Evolutionary conservation across 1,284 basidiomycete genomes (phyloP).

Genomic region (Trichosporon sp.): DNA sequence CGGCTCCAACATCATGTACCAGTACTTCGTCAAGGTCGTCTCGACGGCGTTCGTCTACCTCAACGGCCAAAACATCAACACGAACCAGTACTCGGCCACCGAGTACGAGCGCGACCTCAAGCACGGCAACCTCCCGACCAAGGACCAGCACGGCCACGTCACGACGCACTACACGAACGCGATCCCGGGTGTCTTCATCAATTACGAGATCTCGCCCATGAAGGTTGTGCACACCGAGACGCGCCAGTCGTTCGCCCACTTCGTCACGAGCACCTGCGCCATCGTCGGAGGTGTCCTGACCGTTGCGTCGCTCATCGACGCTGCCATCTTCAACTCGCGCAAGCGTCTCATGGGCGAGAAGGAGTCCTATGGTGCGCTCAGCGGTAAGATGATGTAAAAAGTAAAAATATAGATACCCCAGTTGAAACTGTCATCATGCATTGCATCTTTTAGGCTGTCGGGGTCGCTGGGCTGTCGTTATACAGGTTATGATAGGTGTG

Average conservation of each 20-base stretch:
- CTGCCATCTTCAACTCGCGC: constrained; percentile 68
- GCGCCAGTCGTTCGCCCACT: constrained; percentile 93
- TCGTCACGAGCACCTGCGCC: constrained; percentile 94
- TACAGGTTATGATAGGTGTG: constrained; percentile 2
- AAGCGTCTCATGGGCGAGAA: constrained; percentile 47
- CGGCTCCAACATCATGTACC: constrained; percentile 29
- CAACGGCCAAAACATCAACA: constrained; percentile 64
- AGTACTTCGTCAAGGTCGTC: constrained; percentile 76
- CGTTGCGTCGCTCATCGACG: constrained; percentile 88
- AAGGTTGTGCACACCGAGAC: constrained; percentile 87
- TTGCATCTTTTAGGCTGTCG: constrained; percentile 3
- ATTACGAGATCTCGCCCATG: constrained; percentile 97
- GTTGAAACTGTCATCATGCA: constrained; percentile 21
- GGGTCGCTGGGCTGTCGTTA: neutral
- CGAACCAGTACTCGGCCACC: constrained; percentile 85
- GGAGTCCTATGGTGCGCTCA: constrained; percentile 40
- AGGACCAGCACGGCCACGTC: constrained; percentile 67
- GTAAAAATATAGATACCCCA: neutral
- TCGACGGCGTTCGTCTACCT: constrained; percentile 85
- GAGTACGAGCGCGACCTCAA: constrained; percentile 89
- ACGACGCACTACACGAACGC: constrained; percentile 80
- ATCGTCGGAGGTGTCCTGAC: constrained; percentile 97
- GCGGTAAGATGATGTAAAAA: constrained; percentile 53
- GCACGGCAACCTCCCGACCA: constrained; percentile 60
- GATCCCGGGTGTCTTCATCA: constrained; percentile 86